Percentiles rank a stretch among this genome's conserved stretches.
phyloP scores from a whole-genome alignment of 2,329 filamentous ascomycete genomes.

The Arthrobotrys iridis region DNA sequence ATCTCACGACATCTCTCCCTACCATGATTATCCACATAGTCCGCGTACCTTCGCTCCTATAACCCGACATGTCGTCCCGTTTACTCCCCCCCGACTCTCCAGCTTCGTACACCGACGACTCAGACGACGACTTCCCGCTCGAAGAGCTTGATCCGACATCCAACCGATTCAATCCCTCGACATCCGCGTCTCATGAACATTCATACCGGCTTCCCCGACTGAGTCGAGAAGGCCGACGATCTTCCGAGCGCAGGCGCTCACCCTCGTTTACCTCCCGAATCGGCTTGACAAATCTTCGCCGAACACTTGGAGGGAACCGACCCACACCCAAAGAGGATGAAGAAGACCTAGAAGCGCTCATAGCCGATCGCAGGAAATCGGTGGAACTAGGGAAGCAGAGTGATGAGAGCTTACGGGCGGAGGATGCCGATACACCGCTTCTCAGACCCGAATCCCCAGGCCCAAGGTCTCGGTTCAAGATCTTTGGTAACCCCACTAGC shows the following conservation, averaged over 20 bases:
- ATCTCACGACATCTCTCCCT: slow-evolving; percentile 22
- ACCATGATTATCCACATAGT: slow-evolving; percentile 28
- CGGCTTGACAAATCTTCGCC: slow-evolving; percentile 57
- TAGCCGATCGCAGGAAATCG: slow-evolving; percentile 52
- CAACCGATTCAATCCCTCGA: slow-evolving; percentile 57
- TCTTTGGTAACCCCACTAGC: slow-evolving; percentile 55
- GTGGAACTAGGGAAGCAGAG: slow-evolving; percentile 40
- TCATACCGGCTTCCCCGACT: slow-evolving; percentile 52
- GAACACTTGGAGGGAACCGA: slow-evolving; percentile 52
- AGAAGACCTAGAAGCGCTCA: slow-evolving; percentile 43
- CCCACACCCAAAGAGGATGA: slow-evolving; percentile 48
- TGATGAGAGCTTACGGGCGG: slow-evolving; percentile 33
- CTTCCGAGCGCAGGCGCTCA: slow-evolving; percentile 58
- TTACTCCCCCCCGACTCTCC: slow-evolving; percentile 70
- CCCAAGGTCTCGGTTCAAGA: slow-evolving; percentile 25
- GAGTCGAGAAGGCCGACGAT: slow-evolving; percentile 55
- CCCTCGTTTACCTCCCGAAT: slow-evolving; percentile 61
- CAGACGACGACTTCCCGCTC: slow-evolving; percentile 77
- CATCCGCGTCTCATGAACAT: slow-evolving; percentile 40
- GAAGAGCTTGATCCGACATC: slow-evolving; percentile 77
- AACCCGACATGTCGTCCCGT: slow-evolving; percentile 48
- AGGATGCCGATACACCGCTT: slow-evolving; percentile 48
- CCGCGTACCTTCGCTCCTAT: not conserved
- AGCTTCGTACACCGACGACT: slow-evolving; percentile 74
- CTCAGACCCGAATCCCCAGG: slow-evolving; percentile 35